Percentiles rank a stretch among this genome's conserved stretches.
Evolutionary conservation across 73 alveolate species (phyloP).

Genomic region (Symbiodinium pilosum): DNA sequence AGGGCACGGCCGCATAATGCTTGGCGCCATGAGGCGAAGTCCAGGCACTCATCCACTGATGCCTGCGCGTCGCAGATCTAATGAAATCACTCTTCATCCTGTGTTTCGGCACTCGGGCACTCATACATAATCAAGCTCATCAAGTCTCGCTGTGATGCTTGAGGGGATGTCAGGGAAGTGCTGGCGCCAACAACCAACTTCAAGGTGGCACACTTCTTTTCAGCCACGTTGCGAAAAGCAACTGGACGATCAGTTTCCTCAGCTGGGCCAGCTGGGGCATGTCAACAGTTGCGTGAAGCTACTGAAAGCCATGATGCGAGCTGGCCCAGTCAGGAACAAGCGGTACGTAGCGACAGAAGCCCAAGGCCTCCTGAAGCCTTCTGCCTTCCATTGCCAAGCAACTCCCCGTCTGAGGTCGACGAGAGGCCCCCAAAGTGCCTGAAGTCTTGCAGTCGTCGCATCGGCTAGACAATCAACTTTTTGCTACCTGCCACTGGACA

Average conservation of each 20-base stretch:
- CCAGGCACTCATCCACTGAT: no score
- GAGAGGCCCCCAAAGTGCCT: conserved; percentile 3
- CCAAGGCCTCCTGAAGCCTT: no score
- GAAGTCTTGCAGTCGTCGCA: background rate
- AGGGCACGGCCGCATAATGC: conserved; percentile 16
- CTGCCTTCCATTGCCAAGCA: background rate
- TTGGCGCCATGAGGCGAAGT: conserved; percentile 39
- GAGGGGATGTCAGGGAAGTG: no score
- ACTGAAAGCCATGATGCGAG: no score
- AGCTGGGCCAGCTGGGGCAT: background rate
- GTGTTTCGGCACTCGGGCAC: no score
- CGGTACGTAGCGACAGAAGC: background rate
- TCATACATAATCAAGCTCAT: no score
- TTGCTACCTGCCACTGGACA: background rate
- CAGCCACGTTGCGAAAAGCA: conserved; percentile 57
- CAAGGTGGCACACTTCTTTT: no score
- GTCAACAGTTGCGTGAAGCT: no score
- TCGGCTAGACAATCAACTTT: background rate
- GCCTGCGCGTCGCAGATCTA: no score
- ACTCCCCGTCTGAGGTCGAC: background rate
- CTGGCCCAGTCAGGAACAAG: background rate
- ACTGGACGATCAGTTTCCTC: conserved; percentile 80
- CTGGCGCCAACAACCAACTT: no score
- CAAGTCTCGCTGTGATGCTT: no score
- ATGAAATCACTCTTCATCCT: no score